Base-by-base conservation (phyloP, 495 filamentous ascomycete species). In the Penicillium coprophilum region DNA sequence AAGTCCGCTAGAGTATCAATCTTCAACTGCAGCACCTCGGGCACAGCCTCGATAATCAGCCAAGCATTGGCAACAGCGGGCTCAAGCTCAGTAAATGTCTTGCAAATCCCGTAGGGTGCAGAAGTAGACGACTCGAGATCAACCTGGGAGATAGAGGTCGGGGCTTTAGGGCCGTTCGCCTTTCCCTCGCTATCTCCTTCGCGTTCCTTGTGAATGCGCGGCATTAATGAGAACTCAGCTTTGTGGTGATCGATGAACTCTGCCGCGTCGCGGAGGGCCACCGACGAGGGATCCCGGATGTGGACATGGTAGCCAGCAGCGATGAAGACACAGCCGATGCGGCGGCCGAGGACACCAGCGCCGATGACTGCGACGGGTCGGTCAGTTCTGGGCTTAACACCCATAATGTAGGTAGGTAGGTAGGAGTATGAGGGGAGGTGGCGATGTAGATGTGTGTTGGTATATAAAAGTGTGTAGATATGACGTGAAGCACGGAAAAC, bases 31-130 rank as follows among this genome's bases (percentile, higher is more conserved):
- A 82, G 46, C 20, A 69, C 71, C 67, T 84, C 82, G 0, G 81
- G 80, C 1, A 82, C 74, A 20, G 74, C 74, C 62, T 85, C 81
- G 43, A 85, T 66, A 11, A 82, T 72, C 4, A 82, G 64, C 70
- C 68, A 73, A 7, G 67, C 63, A 47, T 69, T 54, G 1, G 27
- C n/a, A 0, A 71, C 59, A 8, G 71, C 69, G 0, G 65, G 10
- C 11, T 50, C 47, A 9, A 70, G 49, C 2, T 71, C 62, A 0
- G 59, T 62, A 51, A 71, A 73, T 1, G 57, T 58, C 19, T 59
- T 50, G 41, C 55, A 62, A 4, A 32, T 39, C 8, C 70, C 68
- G 10, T 62, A 65, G 0, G 55, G 56, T 6, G 55, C 52, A 6
- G 53, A 39, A 2, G 55, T 46, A n/a, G 49, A 56, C 1, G 58